These are phyloP conservation scores for Pseudocercospora fijiensis DNA, from an alignment of 2,329 filamentous ascomycete genomes.

Conservation along the genomic window DNA sequence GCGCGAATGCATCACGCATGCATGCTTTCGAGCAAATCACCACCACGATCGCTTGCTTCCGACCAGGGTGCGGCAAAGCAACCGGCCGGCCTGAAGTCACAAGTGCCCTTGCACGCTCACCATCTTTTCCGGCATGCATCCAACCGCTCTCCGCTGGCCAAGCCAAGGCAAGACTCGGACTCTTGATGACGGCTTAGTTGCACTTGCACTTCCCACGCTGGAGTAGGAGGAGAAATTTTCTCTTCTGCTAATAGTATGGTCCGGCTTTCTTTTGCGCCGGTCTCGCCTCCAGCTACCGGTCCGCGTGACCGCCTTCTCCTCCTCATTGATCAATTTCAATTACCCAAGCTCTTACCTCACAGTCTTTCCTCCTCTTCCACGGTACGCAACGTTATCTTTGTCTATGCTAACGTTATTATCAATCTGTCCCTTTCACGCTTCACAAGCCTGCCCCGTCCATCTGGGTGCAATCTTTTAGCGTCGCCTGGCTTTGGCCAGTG, in stretches of 20 bases:
- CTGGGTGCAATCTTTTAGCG: conserved; percentile 37
- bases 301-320: conserved; percentile 23
- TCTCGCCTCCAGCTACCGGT: conserved; percentile 11
- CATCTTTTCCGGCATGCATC: neutral
- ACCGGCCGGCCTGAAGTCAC: neutral
- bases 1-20: neutral
- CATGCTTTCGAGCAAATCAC: conserved; percentile 10
- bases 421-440: conserved; percentile 28
- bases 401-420: conserved; percentile 34
- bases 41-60: neutral
- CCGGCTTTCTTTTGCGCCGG: conserved; percentile 16
- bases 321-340: conserved; percentile 29
- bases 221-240: conserved; percentile 4
- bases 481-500: conserved; percentile 31
- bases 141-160: neutral
- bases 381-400: conserved; percentile 43
- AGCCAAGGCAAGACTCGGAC: too few relatives aligned
- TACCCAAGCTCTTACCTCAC: conserved; percentile 36
- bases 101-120: neutral
- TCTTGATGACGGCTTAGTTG: conserved; percentile 9
- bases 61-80: neutral
- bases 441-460: conserved; percentile 23
- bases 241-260: neutral
- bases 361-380: conserved; percentile 22
- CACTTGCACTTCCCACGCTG: conserved; percentile 11